phyloP scores from a whole-genome alignment of 2,329 filamentous ascomycete genomes.

The Alternaria longipes region DNA sequence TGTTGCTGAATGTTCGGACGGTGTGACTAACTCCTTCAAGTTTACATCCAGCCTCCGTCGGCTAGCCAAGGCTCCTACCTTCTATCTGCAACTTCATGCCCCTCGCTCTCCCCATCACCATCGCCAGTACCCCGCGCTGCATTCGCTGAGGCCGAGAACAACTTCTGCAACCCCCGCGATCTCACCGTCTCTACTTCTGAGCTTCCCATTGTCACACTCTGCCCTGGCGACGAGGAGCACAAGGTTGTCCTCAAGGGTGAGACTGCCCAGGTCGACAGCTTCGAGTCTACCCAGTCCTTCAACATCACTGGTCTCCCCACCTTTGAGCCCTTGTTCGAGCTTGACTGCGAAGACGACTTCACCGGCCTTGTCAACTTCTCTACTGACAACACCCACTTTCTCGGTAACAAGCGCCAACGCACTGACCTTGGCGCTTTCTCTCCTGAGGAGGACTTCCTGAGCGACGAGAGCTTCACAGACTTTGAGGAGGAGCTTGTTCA shows the following conservation, averaged over 20 bases:
- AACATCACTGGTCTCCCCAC: slow-evolving; percentile 69
- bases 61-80: slow-evolving; percentile 73
- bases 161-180: slow-evolving; percentile 92
- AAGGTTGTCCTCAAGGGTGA: slow-evolving; percentile 61
- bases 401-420: slow-evolving; percentile 75
- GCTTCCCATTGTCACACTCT: slow-evolving; percentile 70
- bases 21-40: slow-evolving; percentile 53
- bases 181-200: slow-evolving; percentile 76
- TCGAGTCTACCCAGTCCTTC: slow-evolving; percentile 45
- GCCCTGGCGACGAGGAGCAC: slow-evolving; percentile 70
- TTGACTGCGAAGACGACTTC: slow-evolving; percentile 92
- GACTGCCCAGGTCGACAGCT: slow-evolving; percentile 48
- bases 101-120: slow-evolving; percentile 87
- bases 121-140: slow-evolving; percentile 78
- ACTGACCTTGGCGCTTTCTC: slow-evolving; percentile 71
- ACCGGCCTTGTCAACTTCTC: slow-evolving; percentile 77
- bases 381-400: slow-evolving; percentile 66
- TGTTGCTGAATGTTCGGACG: not conserved
- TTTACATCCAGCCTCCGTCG: slow-evolving; percentile 73
- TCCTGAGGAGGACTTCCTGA: slow-evolving; percentile 77
- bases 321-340: slow-evolving; percentile 87
- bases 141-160: slow-evolving; percentile 74
- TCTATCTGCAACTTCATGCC: slow-evolving; percentile 76
- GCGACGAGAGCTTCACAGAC: slow-evolving; percentile 78
- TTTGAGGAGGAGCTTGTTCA: slow-evolving; percentile 74